These are phyloP conservation scores for Mesostigma viride DNA, from an alignment of 139 green algal genomes.

Conservation along the genomic window DNA sequence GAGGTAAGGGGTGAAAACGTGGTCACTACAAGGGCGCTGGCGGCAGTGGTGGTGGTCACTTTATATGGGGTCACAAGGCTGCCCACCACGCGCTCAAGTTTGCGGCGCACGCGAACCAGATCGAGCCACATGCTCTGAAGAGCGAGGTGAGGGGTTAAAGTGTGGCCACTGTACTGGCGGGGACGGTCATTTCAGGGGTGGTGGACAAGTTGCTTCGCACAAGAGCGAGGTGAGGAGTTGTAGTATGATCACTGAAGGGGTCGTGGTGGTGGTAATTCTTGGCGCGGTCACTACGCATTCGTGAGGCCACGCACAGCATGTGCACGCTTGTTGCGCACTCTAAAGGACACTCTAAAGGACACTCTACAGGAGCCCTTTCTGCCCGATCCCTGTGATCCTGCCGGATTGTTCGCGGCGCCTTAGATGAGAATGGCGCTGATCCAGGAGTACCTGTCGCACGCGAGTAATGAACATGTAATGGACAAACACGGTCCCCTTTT, in stretches of 20 bases:
- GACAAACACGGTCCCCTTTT: background rate
- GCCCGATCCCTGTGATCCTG: too few species aligned
- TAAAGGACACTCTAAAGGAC: too few species aligned
- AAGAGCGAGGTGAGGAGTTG: too few species aligned
- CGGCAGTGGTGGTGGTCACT: background rate
- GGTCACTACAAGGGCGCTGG: background rate
- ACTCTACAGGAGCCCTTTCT: too few species aligned
- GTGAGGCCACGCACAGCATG: constrained; percentile 97
- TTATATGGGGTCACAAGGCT: too few species aligned
- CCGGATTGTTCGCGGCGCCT: too few species aligned
- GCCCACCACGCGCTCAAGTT: constrained; percentile 98
- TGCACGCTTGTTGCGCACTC: constrained; percentile 89
- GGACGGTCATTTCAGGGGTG: too few species aligned
- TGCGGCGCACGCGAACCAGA: constrained; percentile 75
- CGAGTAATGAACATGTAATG: background rate
- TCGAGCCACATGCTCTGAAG: constrained; percentile 40
- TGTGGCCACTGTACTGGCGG: constrained; percentile 2
- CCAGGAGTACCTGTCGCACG: too few species aligned
- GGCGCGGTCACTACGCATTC: too few species aligned
- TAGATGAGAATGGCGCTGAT: too few species aligned
- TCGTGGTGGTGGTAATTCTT: background rate
- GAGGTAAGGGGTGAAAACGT: constrained; percentile 20
- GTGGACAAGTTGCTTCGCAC: too few species aligned
- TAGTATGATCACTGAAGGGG: too few species aligned
- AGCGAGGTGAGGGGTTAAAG: constrained; percentile 17